Evolutionary conservation across 192 early-diverging fungal species (phyloP).

Genomic region (Physocladia obscura): DNA sequence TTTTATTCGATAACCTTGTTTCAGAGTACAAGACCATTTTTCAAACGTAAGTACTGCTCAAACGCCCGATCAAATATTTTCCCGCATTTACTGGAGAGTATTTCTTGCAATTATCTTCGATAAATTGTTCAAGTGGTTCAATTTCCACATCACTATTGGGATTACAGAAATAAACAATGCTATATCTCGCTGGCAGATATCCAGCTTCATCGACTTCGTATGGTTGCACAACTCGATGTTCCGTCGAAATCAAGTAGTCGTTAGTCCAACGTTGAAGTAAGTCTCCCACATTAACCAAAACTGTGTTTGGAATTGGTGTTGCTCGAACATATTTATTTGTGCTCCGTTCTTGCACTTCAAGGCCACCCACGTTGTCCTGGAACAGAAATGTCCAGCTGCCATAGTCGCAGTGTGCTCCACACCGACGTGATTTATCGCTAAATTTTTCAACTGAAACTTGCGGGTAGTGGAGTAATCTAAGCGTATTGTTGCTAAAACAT

Average conservation of each 20-base stretch:
- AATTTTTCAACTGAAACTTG: neutral
- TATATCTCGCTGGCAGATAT: constrained; percentile 13
- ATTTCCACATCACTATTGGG: constrained; percentile 11
- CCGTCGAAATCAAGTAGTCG: constrained; percentile 44
- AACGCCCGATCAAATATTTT: constrained; percentile 10
- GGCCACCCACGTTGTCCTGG: constrained; percentile 47
- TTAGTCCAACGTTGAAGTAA: constrained; percentile 59
- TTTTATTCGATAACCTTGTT: too few relatives aligned
- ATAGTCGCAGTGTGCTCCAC: constrained; percentile 57
- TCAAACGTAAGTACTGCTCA: constrained; percentile 24
- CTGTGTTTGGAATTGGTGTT: constrained; percentile 47
- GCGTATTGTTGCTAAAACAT: constrained; percentile 17
- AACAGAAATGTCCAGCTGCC: constrained; percentile 52
- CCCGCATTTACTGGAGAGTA: constrained; percentile 19
- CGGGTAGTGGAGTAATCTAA: constrained; percentile 29
- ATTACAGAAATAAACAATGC: constrained; percentile 29
- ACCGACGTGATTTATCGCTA: constrained; percentile 20
- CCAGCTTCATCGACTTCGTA: constrained; percentile 2
- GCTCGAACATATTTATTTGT: constrained; percentile 45
- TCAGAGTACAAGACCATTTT: neutral
- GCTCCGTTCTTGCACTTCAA: constrained; percentile 43
- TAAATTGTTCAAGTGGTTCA: constrained; percentile 13
- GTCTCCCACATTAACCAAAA: constrained; percentile 61
- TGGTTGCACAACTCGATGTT: constrained; percentile 53
- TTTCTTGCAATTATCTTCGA: neutral